Evolutionary conservation across 805 yeast genomes (phyloP), one percentile per base, ranked within the genome.

Genomic region (Kazachstania viticola): DNA sequence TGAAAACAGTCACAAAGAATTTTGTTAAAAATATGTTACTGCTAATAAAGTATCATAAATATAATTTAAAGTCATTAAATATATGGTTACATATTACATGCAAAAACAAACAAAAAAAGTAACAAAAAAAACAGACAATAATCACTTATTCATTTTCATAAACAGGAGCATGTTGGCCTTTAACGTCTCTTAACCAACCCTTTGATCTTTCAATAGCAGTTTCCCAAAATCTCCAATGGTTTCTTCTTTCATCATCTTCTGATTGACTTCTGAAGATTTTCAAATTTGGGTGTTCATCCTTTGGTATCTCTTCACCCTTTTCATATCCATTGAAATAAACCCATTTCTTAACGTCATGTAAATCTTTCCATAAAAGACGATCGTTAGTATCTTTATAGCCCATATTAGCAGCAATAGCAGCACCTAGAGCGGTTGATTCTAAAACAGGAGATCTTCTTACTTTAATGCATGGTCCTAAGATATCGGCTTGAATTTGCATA

Each of bases 341-440:
- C 56, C 84, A 85, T 39, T 95, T 87, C 58, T 76, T 63, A 27
- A 81, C 79, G 37, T 85, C 95, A 32, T 71, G 77, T 39, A 85
- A 61, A 43, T 74, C 71, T 35, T 65, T 66, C 95, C 95, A 87
- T 29, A 84, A 56, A 27, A 64, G 60, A 35, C 81, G 69, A 14
- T 74, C 72, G 16, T 63, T 58, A 11, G 73, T 61, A 12, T 71
- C 62, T 34, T 59, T 47, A 32, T 49, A 46, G 5, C 64, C 73
- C 47, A 85, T 62, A 9, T 95, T 95, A 3, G 97, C 94, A 18
- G 95, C 95, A 43, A 88, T 80, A 4, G 96, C 95, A 6, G 95
- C 94, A 18, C 97, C 97, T 40, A 87, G 67, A 0, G 96, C 95
- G 4, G 96, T 87, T 52, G 95, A 84, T 58, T 87, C 97, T 22